Evolutionary conservation across 2,329 filamentous ascomycete genomes (phyloP).

Genomic region (Scedosporium dehoogii): DNA sequence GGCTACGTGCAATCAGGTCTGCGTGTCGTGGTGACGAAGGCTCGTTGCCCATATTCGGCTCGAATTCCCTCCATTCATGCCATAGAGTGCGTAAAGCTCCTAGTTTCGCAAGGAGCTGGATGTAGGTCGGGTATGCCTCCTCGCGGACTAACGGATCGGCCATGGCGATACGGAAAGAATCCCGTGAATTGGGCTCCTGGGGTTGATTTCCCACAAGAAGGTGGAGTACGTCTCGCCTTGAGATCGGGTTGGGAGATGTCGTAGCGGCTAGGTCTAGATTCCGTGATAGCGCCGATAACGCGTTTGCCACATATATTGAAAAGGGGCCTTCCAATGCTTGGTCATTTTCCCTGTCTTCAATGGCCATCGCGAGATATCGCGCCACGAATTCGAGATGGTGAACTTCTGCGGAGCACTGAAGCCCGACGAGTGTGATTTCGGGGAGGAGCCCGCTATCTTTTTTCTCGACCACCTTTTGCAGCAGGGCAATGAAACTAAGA

Average conservation of each 20-base stretch:
- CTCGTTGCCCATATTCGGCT: background rate
- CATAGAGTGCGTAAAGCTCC: conserved; percentile 1
- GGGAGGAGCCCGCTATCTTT: background rate
- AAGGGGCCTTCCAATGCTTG: background rate
- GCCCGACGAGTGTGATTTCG: background rate
- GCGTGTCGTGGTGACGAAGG: background rate
- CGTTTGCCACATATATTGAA: background rate
- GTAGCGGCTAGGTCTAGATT: background rate
- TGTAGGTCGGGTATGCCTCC: background rate
- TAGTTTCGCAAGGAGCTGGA: background rate
- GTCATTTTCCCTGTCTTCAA: background rate
- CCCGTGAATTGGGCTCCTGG: too few relatives aligned
- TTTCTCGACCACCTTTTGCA: background rate
- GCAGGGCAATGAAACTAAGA: background rate
- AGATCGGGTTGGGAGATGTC: background rate
- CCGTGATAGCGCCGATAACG: background rate
- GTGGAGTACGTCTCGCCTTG: background rate
- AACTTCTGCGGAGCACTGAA: background rate
- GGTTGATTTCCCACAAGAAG: background rate
- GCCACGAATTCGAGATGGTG: background rate
- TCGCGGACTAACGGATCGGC: background rate
- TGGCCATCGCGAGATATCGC: background rate
- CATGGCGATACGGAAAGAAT: background rate
- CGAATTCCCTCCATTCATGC: background rate
- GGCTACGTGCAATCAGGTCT: background rate